Evolutionary conservation across 2,329 filamentous ascomycete species (phyloP), one percentile per base, ranked within the genome.

Genomic region (Epichloe amarillans): DNA sequence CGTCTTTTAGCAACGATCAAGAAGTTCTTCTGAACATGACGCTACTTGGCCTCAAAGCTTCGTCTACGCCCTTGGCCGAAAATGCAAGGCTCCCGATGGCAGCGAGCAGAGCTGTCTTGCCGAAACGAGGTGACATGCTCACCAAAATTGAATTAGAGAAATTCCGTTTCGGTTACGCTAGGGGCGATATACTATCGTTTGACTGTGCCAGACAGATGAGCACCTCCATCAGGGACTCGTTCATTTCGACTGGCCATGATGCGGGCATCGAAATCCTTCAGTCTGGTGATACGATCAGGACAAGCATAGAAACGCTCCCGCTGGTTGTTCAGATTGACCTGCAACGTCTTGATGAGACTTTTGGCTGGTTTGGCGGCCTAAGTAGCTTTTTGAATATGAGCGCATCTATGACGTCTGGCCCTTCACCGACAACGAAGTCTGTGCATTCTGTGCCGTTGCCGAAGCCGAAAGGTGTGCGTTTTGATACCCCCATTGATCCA

Each of bases 351-450:
- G 93, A 97, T 58, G 89, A 95, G 59, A 87, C 87, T 0, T 82
- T 97, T 53, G 80, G 81, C 51, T 88, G 87, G 75, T 90, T 96
- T 66, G 93, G 93, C 37, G 93, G 93, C 0, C 72, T 98, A 42
- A 95, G 90, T 64, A 88, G 89, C 56, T 84, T 98, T 49, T 71
- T 98, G 42, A 94, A 93, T 59, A 79, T 96, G 64, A 87, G 89
- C 55, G 86, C 79, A 53, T 95, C 91, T 0, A 85, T 95, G 55
- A 80, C 84, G 11, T 89, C 86, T 1, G 84, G 79, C 53, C 76
- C 80, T n/a, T 79, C 82, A 1, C 69, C 71, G 14, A 65, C 64
- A 3, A 64, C 63, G 2, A 64, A 68, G 36, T 66, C 67, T 42
- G 59, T 58, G 7, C 62, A 68, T 4, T 58, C 61, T 10, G 69